Conservation (phyloP, 805 yeast genomes). For the Sugiyamaella valdiviana region DNA sequence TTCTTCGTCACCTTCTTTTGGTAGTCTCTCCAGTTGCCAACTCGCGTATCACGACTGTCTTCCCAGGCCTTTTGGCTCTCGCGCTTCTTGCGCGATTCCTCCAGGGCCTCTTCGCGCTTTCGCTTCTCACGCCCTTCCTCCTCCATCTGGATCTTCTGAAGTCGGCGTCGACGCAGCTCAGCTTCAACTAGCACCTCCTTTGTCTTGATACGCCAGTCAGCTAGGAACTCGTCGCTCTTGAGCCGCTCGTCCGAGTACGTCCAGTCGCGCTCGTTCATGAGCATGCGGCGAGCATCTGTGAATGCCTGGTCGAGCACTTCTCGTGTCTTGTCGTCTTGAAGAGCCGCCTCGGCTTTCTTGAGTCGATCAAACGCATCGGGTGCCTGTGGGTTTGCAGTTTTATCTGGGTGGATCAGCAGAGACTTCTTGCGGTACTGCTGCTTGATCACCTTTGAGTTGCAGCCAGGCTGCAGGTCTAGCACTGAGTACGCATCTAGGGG, state of each 20-base stretch:
- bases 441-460: conserved; percentile 38
- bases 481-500: conserved; percentile 51
- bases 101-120: conserved; percentile 31
- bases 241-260: conserved; percentile 35
- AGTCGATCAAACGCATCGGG: conserved; percentile 57
- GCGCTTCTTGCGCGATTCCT: conserved; percentile 31
- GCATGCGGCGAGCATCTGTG: conserved; percentile 38
- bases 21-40: conserved; percentile 54
- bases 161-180: conserved; percentile 40
- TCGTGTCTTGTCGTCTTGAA: conserved; percentile 37
- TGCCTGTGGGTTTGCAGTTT: conserved; percentile 48
- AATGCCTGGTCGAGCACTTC: conserved; percentile 40
- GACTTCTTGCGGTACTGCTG: conserved; percentile 52
- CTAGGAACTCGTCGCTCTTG: conserved; percentile 32
- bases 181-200: conserved; percentile 41
- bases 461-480: conserved; percentile 42
- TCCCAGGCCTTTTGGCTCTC: conserved; percentile 53
- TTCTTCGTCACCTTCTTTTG: conserved; percentile 40
- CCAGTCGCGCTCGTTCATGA: conserved; percentile 36
- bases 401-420: conserved; percentile 64
- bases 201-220: conserved; percentile 39
- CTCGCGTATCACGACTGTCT: conserved; percentile 50
- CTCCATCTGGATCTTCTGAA: conserved; percentile 37
- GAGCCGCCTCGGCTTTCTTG: conserved; percentile 46
- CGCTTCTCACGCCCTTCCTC: conserved; percentile 37